Evolutionary conservation across 163 green algal species (phyloP), one percentile per base, ranked within the genome.

Genomic region (Scenedesmus sp.): DNA sequence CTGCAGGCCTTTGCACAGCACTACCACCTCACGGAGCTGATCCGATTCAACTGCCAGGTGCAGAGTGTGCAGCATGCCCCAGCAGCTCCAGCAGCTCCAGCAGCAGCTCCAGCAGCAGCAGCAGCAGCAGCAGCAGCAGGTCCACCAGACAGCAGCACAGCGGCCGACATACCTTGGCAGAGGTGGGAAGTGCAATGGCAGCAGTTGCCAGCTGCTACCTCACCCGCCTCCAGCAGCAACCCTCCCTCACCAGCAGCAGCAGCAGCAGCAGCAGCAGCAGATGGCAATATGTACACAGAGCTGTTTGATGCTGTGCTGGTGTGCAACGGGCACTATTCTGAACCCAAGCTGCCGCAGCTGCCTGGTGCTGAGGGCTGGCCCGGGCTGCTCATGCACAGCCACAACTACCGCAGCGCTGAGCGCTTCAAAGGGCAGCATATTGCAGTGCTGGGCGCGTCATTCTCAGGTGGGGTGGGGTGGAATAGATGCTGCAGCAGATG

Each of bases 381-480:
- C 12, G 70, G 70, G 23, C 70, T 52, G 70, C 23, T 79, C 23
- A 10, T 79, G 23, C 70, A 79, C 70, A 79, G 46, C 46, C 87
- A 93, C 79, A 91, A 88, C 86, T 94, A 92, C 89, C 56, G 90
- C n/a, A 54, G 82, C 20, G 56, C 73, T 16, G 87, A 90, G 9
- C 6, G 46, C 10, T 94, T 93, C 73, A 73, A 34, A 20, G 92
- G 82, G 6, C 67, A 94, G 81, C 55, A 54, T 15, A 90, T 94
- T 54, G 55, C 93, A 26, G 90, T 94, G 12, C 86, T 94, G 7
- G 92, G 92, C 10, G 89, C 89, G 1, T 90, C 88, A 12, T 89
- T 88, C 85, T 93, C 89, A 26, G 90, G 90, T 92, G 74, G 9
- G 34, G 34, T 46, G 34, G 0, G 34, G 34, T 46, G 34, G 62